phyloP scores from a whole-genome alignment of 192 early-diverging fungal genomes.

The Endogone sp. region DNA sequence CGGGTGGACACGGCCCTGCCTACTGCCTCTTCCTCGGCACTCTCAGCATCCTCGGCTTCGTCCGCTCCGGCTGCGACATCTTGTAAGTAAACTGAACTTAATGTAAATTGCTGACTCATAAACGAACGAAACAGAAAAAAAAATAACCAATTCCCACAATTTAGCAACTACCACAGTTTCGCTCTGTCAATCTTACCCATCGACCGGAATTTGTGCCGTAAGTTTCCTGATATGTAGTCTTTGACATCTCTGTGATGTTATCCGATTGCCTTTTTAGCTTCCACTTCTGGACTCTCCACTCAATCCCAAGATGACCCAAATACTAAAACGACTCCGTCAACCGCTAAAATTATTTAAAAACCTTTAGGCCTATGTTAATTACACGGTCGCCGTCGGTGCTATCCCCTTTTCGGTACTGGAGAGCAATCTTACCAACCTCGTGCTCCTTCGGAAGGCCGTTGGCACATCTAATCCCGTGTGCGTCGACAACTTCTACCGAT shows the following conservation, averaged over 20 bases:
- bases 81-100: neutral
- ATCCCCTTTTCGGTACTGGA: conserved; percentile 24
- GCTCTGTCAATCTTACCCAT: conserved; percentile 6
- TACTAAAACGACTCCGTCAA: neutral
- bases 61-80: neutral
- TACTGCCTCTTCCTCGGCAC: neutral
- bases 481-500: conserved; percentile 23
- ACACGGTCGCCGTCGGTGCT: conserved; percentile 22
- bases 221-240: neutral
- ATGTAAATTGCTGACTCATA: neutral
- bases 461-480: conserved; percentile 11
- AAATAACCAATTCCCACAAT: too few relatives aligned
- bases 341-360: neutral
- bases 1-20: neutral
- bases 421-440: neutral
- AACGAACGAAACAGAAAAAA: too few relatives aligned
- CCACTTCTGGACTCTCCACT: neutral
- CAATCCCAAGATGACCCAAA: neutral
- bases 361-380: conserved; percentile 22
- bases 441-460: neutral
- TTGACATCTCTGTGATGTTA: neutral
- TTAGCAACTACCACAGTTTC: neutral
- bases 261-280: neutral
- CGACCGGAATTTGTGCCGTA: conserved; percentile 5
- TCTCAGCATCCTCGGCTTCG: neutral